Conservation (phyloP, 179 eudicot genomes). For the Spinacia oleracea region DNA sequence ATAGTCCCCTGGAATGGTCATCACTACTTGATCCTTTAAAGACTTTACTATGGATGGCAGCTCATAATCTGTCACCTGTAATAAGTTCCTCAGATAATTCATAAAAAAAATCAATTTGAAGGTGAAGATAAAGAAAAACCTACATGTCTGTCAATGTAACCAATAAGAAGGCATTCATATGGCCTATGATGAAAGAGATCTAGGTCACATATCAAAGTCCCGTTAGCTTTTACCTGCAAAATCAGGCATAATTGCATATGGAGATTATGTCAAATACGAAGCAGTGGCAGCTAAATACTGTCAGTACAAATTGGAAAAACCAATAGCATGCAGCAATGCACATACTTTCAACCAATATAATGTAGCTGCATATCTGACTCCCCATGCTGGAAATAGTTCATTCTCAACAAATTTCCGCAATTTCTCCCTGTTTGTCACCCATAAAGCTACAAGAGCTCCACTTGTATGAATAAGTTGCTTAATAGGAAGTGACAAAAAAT, state of each 20-base stretch:
- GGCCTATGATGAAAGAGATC: constrained; percentile 97
- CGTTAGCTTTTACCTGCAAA: constrained; percentile 77
- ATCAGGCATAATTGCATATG: not conserved
- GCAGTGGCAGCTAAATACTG: not conserved
- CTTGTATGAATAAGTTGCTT: constrained; percentile 59
- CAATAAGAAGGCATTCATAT: constrained; percentile 91
- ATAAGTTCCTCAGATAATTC: constrained; percentile 11
- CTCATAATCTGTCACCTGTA: constrained; percentile 50
- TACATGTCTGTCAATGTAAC: constrained; percentile 53
- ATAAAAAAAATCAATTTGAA: not conserved
- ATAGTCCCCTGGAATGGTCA: constrained; percentile 90
- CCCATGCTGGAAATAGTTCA: constrained; percentile 89
- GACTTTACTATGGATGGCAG: constrained; percentile 27
- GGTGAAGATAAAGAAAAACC: constrained; percentile 12
- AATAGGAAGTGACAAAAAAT: constrained; percentile 80
- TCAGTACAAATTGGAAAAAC: not conserved
- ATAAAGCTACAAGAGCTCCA: constrained; percentile 89
- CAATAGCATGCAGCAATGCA: constrained; percentile 6
- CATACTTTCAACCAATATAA: constrained; percentile 85
- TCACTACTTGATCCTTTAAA: constrained; percentile 61
- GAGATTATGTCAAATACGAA: not conserved
- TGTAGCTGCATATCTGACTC: constrained; percentile 71
- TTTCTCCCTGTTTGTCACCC: constrained; percentile 97
- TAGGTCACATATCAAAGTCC: constrained; percentile 74
- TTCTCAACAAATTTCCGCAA: constrained; percentile 76